A percentile compares a stretch with the other conserved stretches of the same genome.
Conservation (phyloP, 257 asterid genomes). For the Solanum tarijense region DNA sequence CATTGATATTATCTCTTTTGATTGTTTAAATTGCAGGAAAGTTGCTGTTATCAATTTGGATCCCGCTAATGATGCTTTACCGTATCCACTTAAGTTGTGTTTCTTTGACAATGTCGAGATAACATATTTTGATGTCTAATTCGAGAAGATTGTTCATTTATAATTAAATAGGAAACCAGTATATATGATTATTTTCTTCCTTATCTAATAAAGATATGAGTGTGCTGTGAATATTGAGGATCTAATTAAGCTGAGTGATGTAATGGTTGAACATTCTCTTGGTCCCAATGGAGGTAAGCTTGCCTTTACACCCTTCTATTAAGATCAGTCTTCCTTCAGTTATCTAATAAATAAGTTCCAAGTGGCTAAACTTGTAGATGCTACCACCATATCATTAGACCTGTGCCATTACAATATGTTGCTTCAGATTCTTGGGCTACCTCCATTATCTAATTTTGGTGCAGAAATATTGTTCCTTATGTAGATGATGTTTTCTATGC, state of each 20-base stretch:
- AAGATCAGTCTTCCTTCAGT: background rate
- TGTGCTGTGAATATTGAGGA: conserved; percentile 92
- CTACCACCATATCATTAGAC: background rate
- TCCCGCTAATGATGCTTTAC: conserved; percentile 92
- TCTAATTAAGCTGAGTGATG: conserved; percentile 77
- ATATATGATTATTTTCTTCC: conserved; percentile 16
- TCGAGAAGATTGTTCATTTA: background rate
- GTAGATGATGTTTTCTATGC: background rate
- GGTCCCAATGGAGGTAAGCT: conserved; percentile 95
- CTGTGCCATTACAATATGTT: background rate
- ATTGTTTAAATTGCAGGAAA: conserved; percentile 51
- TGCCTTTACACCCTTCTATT: background rate
- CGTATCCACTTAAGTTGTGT: conserved; percentile 52
- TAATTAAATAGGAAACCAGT: background rate
- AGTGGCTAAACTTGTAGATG: background rate
- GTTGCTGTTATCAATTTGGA: conserved; percentile 91
- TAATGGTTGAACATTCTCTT: conserved; percentile 87
- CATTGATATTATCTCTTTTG: background rate
- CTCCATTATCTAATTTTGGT: background rate
- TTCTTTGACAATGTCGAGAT: background rate
- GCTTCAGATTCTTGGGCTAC: background rate
- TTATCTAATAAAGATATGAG: conserved; percentile 60
- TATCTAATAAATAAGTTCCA: background rate
- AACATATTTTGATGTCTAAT: background rate
- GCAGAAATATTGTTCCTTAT: background rate